Evolutionary conservation across 1,139 yeast species (phyloP), one percentile per base, ranked within the genome.

Genomic region (Candida tetrigidarum): DNA sequence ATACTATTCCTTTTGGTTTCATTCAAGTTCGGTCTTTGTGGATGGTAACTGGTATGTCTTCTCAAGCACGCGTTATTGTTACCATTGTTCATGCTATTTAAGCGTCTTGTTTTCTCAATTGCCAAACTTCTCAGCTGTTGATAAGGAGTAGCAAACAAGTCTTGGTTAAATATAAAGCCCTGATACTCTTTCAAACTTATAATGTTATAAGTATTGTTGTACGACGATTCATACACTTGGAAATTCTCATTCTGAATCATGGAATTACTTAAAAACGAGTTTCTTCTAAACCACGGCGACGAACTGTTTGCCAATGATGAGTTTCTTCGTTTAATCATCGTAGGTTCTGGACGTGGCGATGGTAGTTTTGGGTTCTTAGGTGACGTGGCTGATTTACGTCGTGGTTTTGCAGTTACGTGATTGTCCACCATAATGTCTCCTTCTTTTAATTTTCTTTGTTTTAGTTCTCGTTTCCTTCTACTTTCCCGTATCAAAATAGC

Each of bases 131-230:
- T 61, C 56, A 72, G 78, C 53, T 83, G 90, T 52, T 81, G 86
- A 57, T 79, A 81, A 7, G 83, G 80, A 7, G 84, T 74, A 8
- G 87, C 90, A 70, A 84, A 85, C 47, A 85, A 66, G 55, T 84
- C 89, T 55, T 84, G 90, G 61, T 86, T 86, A 76, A 88, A 86
- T 15, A 80, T 66, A 56, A 85, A 86, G 5, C 93, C 93, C 59
- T 86, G 92, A 40, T 84, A 74, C 57, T 84, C 89, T 41, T 75
- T 76, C 29, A 86, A 66, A 28, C 81, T 76, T 38, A 76, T 71
- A 12, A 74, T 69, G 46, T 65, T 71, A 50, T 67, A 69, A 38
- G 64, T 62, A 47, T 64, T 70, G 49, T 66, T 67, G 37, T 65
- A 60, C 5, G 68, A 53, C 25, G 62, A 64, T 53, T 83, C 85